Percentiles rank a stretch among this genome's conserved stretches.
Conservation (phyloP, 352 stramenopile genomes). For the Phytophthora tentaculata region DNA sequence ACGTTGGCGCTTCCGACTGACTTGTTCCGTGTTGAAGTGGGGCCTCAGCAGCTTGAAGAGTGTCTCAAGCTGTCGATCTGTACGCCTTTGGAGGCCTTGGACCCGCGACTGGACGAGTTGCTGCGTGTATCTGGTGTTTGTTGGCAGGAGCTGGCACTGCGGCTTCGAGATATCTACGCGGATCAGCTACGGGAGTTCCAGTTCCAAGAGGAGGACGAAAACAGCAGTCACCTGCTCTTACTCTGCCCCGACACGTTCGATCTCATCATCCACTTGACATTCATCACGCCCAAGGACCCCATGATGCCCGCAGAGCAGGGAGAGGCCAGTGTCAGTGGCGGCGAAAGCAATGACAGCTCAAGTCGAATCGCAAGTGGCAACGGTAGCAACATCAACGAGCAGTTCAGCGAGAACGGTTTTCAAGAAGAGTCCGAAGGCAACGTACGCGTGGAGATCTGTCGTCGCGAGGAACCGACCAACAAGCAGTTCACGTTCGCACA, state of each 20-base stretch:
- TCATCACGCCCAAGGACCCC: slow-evolving; percentile 53
- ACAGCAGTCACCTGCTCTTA: slow-evolving; percentile 78
- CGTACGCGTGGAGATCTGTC: slow-evolving; percentile 83
- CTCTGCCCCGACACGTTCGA: slow-evolving; percentile 85
- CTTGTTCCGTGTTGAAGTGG: slow-evolving; percentile 78
- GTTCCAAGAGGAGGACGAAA: slow-evolving; percentile 76
- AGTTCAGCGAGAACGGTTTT: slow-evolving; percentile 40
- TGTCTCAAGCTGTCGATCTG: slow-evolving; percentile 84
- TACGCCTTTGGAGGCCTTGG: slow-evolving; percentile 78
- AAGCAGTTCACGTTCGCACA: slow-evolving; percentile 84
- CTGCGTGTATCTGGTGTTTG: slow-evolving; percentile 68
- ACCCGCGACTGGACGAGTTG: slow-evolving; percentile 74
- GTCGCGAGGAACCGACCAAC: slow-evolving; percentile 79
- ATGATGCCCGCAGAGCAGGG: slow-evolving; percentile 3
- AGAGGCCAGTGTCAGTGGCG: slow-evolving; percentile 15
- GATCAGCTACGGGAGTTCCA: slow-evolving; percentile 87
- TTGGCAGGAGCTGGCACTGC: slow-evolving; percentile 81
- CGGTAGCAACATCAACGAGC: slow-evolving; percentile 22
- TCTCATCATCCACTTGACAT: slow-evolving; percentile 88
- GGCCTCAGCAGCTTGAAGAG: slow-evolving; percentile 83
- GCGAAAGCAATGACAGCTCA: slow-evolving; percentile 27
- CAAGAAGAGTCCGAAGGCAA: slow-evolving; percentile 30
- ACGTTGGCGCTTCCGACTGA: slow-evolving; percentile 58
- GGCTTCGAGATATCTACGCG: slow-evolving; percentile 79
- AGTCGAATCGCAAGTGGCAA: slow-evolving; percentile 33